phyloP scores from a whole-genome alignment of 495 filamentous ascomycete species.

The Xylaria sp. region DNA sequence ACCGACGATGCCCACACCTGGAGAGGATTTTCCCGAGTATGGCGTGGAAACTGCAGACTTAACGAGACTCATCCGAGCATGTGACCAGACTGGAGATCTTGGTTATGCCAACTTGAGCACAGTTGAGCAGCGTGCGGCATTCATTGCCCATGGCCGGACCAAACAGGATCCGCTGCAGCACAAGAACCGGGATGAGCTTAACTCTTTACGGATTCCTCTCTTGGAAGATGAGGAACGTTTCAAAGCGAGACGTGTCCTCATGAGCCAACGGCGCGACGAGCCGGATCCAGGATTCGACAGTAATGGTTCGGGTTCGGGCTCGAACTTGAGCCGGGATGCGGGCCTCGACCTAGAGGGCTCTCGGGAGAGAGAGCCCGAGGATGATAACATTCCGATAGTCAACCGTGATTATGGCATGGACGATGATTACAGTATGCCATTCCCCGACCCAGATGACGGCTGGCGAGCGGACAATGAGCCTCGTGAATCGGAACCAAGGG shows the following conservation, averaged over 20 bases:
- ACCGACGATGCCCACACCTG: not conserved
- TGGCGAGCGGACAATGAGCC: too few relatives aligned
- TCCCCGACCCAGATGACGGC: too few relatives aligned
- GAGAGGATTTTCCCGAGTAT: not conserved
- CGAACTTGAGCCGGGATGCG: too few relatives aligned
- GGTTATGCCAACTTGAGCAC: not conserved
- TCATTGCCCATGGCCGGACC: not conserved
- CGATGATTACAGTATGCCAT: too few relatives aligned
- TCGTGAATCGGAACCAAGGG: too few relatives aligned
- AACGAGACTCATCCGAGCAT: not conserved
- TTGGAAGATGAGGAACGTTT: not conserved
- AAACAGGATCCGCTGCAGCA: slow-evolving; percentile 2
- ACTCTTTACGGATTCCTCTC: not conserved
- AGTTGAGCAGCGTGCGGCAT: not conserved
- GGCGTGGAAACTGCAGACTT: not conserved
- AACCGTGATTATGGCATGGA: too few relatives aligned
- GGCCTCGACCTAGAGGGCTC: too few relatives aligned
- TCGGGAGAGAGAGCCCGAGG: too few relatives aligned
- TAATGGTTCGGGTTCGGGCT: too few relatives aligned
- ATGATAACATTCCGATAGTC: too few relatives aligned
- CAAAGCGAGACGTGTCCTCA: not conserved
- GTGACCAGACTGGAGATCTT: not conserved
- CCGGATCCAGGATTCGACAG: too few relatives aligned
- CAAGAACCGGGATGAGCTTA: not conserved
- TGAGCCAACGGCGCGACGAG: not conserved